Conservation (phyloP, 2,329 filamentous ascomycete species). For the Chaetomium globosum region DNA sequence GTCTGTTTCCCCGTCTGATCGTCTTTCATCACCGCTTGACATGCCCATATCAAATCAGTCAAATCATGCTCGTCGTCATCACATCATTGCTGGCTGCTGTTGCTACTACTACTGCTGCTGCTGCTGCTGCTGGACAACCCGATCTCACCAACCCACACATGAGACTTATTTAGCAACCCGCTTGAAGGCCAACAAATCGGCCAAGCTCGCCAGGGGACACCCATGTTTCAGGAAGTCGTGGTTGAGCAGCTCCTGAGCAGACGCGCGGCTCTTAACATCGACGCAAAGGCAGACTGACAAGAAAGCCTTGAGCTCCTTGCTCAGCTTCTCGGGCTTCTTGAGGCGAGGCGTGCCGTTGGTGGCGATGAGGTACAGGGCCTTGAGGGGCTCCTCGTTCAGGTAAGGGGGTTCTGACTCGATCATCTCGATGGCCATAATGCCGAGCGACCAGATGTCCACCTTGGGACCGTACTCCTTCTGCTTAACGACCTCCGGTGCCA, state of each 20-base stretch:
- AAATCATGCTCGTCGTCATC: conserved; percentile 6
- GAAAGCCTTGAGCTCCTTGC: conserved; percentile 97
- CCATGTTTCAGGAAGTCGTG: conserved; percentile 96
- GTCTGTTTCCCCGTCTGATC: conserved; percentile 6
- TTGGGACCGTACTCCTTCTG: conserved; percentile 98
- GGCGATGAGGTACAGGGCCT: conserved; percentile 95
- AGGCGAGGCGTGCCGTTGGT: conserved; percentile 95
- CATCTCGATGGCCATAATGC: conserved; percentile 99
- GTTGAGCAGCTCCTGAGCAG: conserved; percentile 81
- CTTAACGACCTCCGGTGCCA: conserved; percentile 98
- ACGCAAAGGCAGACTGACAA: conserved; percentile 94
- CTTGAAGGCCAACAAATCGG: conserved; percentile 87
- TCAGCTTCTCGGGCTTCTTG: conserved; percentile 97
- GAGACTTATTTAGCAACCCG: conserved; percentile 63
- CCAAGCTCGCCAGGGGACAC: conserved; percentile 78
- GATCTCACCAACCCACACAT: not conserved
- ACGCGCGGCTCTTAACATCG: conserved; percentile 91
- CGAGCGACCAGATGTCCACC: conserved; percentile 97
- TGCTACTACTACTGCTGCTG: no score
- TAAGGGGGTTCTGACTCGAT: conserved; percentile 98
- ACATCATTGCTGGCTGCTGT: no score
- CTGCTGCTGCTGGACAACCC: not conserved
- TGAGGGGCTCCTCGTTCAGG: conserved; percentile 94
- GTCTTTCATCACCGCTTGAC: not conserved
- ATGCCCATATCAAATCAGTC: not conserved